A percentile compares a stretch with the other conserved stretches of the same genome.
Conservation (phyloP, 2,329 filamentous ascomycete genomes). For the Bipolaris victoriae region DNA sequence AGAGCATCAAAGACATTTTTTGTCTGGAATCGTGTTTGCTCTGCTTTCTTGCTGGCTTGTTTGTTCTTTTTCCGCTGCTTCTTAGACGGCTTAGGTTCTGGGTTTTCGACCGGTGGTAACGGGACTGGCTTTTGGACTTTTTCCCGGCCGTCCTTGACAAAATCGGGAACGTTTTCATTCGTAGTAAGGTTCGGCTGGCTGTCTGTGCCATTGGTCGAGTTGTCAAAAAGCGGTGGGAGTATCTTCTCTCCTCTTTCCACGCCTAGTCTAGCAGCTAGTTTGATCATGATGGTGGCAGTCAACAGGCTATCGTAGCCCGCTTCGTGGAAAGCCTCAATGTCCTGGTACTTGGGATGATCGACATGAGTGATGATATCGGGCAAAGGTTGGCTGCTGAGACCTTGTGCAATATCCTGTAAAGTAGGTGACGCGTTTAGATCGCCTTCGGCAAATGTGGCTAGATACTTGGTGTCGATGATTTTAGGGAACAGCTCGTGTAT, state of each 20-base stretch:
- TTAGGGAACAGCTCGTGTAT: conserved; percentile 63
- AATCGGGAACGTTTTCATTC: conserved; percentile 17
- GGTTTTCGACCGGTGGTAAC: conserved; percentile 19
- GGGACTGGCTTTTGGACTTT: conserved; percentile 23
- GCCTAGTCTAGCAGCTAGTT: conserved; percentile 60
- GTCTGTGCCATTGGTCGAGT: background rate
- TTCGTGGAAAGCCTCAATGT: conserved; percentile 59
- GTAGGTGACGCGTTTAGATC: conserved; percentile 58
- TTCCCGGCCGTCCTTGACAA: conserved; percentile 24
- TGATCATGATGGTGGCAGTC: conserved; percentile 64
- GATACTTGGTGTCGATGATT: conserved; percentile 68
- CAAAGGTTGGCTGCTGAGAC: conserved; percentile 49
- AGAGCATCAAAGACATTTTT: conserved; percentile 38
- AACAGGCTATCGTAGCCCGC: conserved; percentile 69
- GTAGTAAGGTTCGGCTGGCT: background rate
- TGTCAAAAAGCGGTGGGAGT: background rate
- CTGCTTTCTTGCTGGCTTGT: conserved; percentile 14
- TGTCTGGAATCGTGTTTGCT: conserved; percentile 27
- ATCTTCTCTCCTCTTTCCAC: conserved; percentile 30
- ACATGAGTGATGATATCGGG: conserved; percentile 50
- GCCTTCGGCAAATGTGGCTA: conserved; percentile 63
- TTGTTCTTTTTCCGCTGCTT: conserved; percentile 25
- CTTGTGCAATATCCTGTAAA: conserved; percentile 57
- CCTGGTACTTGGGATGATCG: conserved; percentile 51
- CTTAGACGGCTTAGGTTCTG: conserved; percentile 1